Conservation (phyloP, 192 early-diverging fungal genomes). For the Coemansia sp. region DNA sequence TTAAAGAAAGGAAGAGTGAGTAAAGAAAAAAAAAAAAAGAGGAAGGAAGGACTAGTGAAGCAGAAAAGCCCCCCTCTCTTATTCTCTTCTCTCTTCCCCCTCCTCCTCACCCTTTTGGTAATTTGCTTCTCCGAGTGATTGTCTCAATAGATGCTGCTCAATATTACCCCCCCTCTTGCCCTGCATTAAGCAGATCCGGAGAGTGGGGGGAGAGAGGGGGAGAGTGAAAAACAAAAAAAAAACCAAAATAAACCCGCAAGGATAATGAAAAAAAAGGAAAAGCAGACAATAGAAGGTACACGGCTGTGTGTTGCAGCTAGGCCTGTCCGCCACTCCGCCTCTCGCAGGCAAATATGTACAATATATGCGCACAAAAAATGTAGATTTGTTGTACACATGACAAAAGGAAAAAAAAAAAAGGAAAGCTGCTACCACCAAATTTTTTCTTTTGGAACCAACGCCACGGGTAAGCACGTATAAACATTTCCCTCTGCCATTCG, state of each 20-base stretch:
- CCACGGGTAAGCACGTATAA: slow-evolving; percentile 6
- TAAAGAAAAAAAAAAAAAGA: neutral
- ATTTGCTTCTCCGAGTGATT: neutral
- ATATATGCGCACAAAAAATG: neutral
- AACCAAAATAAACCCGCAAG: neutral
- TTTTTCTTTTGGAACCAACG: neutral
- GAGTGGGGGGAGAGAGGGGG: neutral
- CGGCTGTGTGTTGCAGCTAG: slow-evolving; percentile 6
- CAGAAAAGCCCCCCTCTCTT: neutral
- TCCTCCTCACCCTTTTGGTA: slow-evolving; percentile 4
- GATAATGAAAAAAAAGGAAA: neutral
- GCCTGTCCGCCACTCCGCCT: slow-evolving; percentile 6
- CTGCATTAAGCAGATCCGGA: slow-evolving; percentile 12
- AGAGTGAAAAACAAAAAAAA: no score
- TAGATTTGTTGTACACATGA: neutral
- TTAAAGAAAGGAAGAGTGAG: neutral
- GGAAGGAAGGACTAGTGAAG: neutral
- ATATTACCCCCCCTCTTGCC: neutral
- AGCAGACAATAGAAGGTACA: neutral
- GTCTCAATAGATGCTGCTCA: neutral
- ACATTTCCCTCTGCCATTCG: neutral
- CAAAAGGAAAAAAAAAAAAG: no score
- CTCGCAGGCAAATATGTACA: neutral
- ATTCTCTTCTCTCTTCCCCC: neutral
- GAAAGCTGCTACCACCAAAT: neutral